A percentile compares a stretch with the other conserved stretches of the same genome.
phyloP scores from a whole-genome alignment of 768 basidiomycete genomes.

The Lepiota venenata region DNA sequence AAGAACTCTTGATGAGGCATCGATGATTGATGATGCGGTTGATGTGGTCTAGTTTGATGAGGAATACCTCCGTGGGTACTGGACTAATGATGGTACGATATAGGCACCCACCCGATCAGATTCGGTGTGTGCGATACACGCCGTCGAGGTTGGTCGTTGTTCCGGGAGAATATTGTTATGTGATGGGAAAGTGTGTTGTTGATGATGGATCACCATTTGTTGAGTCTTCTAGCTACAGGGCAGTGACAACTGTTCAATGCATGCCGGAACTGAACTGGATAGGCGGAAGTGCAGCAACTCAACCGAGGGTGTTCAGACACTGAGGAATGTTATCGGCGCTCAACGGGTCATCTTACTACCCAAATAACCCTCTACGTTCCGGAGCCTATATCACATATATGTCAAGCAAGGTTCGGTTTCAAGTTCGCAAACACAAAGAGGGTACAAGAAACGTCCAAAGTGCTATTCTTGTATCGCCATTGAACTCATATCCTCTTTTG shows the following conservation, averaged over 20 bases:
- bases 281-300: neutral
- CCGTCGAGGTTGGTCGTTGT: conserved; percentile 1
- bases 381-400: neutral
- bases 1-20: conserved; percentile 6
- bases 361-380: neutral
- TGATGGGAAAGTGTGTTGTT: neutral
- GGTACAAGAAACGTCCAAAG: neutral
- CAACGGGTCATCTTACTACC: neutral
- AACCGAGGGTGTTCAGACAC: no score
- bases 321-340: neutral
- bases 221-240: neutral
- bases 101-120: conserved; percentile 4
- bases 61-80: conserved; percentile 9
- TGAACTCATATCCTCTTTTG: conserved; percentile 2
- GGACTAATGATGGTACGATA: conserved; percentile 2
- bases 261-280: neutral
- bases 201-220: neutral
- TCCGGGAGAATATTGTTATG: conserved; percentile 3
- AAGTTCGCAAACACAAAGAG: neutral
- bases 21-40: neutral
- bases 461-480: neutral
- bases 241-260: neutral
- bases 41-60: conserved; percentile 8
- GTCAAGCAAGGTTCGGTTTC: conserved; percentile 6
- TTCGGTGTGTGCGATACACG: neutral